Base-by-base conservation (phyloP, 805 yeast genomes). In the Metschnikowia aberdeeniae region DNA sequence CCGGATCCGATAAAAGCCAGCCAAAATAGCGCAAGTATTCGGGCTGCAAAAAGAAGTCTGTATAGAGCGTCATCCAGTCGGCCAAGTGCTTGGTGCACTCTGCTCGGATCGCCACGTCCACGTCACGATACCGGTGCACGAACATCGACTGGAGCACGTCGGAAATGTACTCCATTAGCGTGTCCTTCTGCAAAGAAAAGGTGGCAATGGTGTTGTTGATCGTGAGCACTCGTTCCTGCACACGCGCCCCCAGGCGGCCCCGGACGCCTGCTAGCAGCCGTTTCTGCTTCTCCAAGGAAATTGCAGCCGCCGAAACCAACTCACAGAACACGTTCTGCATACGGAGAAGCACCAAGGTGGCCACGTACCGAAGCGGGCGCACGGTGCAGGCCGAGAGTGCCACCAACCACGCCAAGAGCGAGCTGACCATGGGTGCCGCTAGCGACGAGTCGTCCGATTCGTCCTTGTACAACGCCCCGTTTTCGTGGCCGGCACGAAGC, bases 1-100 rank as follows among this genome's bases (percentile, higher is more conserved):
- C 74, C 2, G 79, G 69, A 58, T 89, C 97, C n/a, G 90, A 81
- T 34, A 90, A 66, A 29, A 87, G 69, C 95, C 95, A 86, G 4
- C 96, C 96, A 57, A 86, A 75, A 61, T 86, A 87, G 50, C 89
- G 76, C 51, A 89, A 70, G 56, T 81, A 87, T 1, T 82, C 69
- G 10, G 84, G 81, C 49, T 80, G 85, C 51, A 85, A 76, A 56
- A 86, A 89, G 43, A 72, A 66, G 46, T 84, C 89, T 0, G 96
- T 95, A 49, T 76, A 77, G 6, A 66, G 58, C n/a, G 75, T 72
- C 66, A 87, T 85, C 87, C 95, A 86, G 13, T 64, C 68, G n/a
- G 88, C 81, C 41, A 89, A 67, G 30, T 75, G 72, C 7, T 61
- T 55, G 54, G 87, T 69, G 44, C 96, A 84, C 46, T 84, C 89